Base-by-base conservation (phyloP, 192 early-diverging fungal species). In the Fimicolochytrium jonesii region DNA sequence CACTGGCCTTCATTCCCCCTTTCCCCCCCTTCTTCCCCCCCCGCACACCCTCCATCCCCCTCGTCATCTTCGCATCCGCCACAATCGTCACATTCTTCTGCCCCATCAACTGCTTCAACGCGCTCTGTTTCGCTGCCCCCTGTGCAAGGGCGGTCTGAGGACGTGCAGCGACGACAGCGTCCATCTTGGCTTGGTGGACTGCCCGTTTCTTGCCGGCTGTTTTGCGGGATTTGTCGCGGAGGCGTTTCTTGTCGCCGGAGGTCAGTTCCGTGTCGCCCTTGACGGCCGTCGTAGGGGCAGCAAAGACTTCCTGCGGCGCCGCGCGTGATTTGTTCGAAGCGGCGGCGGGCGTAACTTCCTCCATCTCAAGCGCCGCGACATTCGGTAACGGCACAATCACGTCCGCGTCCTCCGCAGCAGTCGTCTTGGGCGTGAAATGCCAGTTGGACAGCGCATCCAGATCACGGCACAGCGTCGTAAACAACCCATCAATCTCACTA, bases 371-470 rank as follows among this genome's bases (percentile, higher is more conserved):
- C 1, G 96, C 88, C 2, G 96, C 86, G 29, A 90, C 86, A 44
- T 86, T 87, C 25, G 67, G 58, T 9, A 69, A 64, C 18, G 70
- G 59, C 29, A 95, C 83, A 41, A 83, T 81, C 37, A 96, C 79
- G 53, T 95, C 92, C 6, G 87, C 70, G n/a, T 67, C 66, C 10
- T 11, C 45, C n/a, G 80, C 79, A 31, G 79, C 55, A 32, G 80
- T 81, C 5, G 87, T 81, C 58, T 91, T 87, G 33, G 94, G 94
- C 32, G 89, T 84, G 76, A 82, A 97, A 74, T 96, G 91, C 85
- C 88, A 96, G 80, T 95, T 95, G 72, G 87, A 89, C 31, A 99
- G 77, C 2, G 93, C 89, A 61, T 99, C 93, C 0, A 99, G 78
- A 69, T 93, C 88, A 44, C 79, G 66, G 71, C 87, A 92, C 48